Evolutionary conservation across 352 stramenopile species (phyloP), one percentile per base, ranked within the genome.

Genomic region (Globisporangium sylvaticum): DNA sequence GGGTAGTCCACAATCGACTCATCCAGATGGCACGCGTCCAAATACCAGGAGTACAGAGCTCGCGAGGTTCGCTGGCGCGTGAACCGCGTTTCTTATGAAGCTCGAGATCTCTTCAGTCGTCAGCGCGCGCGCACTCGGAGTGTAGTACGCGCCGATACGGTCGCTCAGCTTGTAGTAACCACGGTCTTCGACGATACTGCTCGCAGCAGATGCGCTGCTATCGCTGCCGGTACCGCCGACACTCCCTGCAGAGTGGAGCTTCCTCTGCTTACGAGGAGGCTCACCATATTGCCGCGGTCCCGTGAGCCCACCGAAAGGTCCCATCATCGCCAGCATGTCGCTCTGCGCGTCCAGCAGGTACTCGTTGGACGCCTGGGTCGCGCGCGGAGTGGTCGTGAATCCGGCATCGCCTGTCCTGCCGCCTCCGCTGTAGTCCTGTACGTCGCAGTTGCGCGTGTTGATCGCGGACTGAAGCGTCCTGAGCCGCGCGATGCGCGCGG

Each of bases 401-500:
- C 27, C 34, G 9, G 18, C 29, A 18, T 44, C 54, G 3, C 22
- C 15, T 12, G 48, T 37, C 4, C 12, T 25, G 10, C 15, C 44
- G 1, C 62, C 65, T 22, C 62, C 50, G 20, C 39, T 64, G 37
- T 79, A 70, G 53, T 91, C 82, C 22, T 80, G 80, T 6, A 91
- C 57, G 32, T 91, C 79, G 63, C 83, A 91, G 56, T 91, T 91
- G 46, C 84, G 81, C 2, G 85, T 85, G 60, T 92, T 90, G 74
- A 95, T 92, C 9, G 87, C 83, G 12, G 77, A 84, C 68, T 94
- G 87, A 46, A 95, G 74, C 81, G 94, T 94, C 65, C 94, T 92
- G 24, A 95, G 77, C 9, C 87, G 68, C 14, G 82, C 84, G 29
- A 94, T 84, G 5, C 85, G 84, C 62, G 92, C 85, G 12, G 87